Conservation (phyloP, 1,139 yeast species). For the Taphrina flavorubra region DNA sequence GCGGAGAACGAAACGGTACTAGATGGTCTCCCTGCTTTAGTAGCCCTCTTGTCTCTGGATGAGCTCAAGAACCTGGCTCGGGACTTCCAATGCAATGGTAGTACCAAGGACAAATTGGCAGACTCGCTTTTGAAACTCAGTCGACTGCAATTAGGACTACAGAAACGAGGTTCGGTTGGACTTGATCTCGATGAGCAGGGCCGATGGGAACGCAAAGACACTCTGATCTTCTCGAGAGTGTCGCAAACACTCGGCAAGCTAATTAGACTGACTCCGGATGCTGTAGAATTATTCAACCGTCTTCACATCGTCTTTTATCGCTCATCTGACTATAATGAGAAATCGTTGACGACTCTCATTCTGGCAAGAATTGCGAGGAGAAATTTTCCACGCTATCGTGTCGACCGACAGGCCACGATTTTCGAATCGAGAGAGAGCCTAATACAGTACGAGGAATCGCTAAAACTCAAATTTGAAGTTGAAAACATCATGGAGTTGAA, state of each 20-base stretch:
- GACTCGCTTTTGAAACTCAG: constrained; percentile 40
- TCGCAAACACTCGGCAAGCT: constrained; percentile 42
- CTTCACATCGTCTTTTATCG: constrained; percentile 45
- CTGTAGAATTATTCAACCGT: constrained; percentile 44
- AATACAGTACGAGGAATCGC: constrained; percentile 42
- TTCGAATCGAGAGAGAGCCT: constrained; percentile 43
- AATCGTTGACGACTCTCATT: constrained; percentile 44
- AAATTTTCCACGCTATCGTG: constrained; percentile 44
- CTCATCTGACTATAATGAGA: constrained; percentile 42
- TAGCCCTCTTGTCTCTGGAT: constrained; percentile 43
- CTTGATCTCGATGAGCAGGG: constrained; percentile 43
- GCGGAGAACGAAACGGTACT: constrained; percentile 26
- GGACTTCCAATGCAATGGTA: constrained; percentile 38
- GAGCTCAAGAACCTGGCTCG: constrained; percentile 44
- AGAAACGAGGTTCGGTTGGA: constrained; percentile 39
- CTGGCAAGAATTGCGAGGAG: constrained; percentile 44
- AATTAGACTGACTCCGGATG: constrained; percentile 29
- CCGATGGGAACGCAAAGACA: constrained; percentile 26
- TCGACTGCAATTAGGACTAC: constrained; percentile 43
- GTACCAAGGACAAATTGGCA: constrained; percentile 42
- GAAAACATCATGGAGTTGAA: constrained; percentile 36
- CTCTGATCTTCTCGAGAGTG: constrained; percentile 36
- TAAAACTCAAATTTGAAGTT: constrained; percentile 37
- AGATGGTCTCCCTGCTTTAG: constrained; percentile 39
- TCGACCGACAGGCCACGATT: constrained; percentile 44